These are phyloP conservation scores for Colletotrichum chlorophyti DNA, from an alignment of 2,329 filamentous ascomycete genomes.

Conservation along the genomic window DNA sequence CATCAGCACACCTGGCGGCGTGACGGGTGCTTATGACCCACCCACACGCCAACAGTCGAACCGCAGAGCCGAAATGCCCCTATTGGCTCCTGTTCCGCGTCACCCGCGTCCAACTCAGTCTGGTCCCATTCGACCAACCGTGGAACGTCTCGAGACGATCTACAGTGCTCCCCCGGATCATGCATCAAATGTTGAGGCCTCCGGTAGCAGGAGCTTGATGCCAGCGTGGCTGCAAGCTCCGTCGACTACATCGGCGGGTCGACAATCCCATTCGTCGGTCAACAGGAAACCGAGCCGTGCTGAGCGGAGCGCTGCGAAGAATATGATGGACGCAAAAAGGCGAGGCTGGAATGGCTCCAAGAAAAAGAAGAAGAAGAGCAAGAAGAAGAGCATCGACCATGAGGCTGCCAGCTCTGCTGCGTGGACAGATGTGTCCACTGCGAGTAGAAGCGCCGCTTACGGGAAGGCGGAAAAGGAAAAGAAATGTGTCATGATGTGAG, in stretches of 20 bases:
- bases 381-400: conserved; percentile 40
- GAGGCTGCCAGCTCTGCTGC: conserved; percentile 53
- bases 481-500: conserved; percentile 62
- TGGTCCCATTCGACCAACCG: conserved; percentile 49
- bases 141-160: conserved; percentile 63
- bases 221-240: conserved; percentile 43
- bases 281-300: conserved; percentile 60
- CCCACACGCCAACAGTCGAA: conserved; percentile 43
- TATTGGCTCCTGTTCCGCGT: conserved; percentile 60
- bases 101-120: conserved; percentile 50
- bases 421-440: conserved; percentile 59
- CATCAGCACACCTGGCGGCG: conserved; percentile 65
- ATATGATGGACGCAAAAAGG: conserved; percentile 66
- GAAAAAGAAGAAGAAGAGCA: conserved; percentile 48
- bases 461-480: conserved; percentile 48
- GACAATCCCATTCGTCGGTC: conserved; percentile 49
- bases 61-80: conserved; percentile 48
- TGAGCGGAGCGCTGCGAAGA: conserved; percentile 66
- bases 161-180: conserved; percentile 43
- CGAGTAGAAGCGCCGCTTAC: conserved; percentile 31
- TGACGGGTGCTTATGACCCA: conserved; percentile 59
- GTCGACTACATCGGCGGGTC: conserved; percentile 39
- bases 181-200: conserved; percentile 4
- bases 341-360: conserved; percentile 59
- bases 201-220: conserved; percentile 29